Base-by-base conservation (phyloP, 805 yeast species). In the Naumovozyma baii region DNA sequence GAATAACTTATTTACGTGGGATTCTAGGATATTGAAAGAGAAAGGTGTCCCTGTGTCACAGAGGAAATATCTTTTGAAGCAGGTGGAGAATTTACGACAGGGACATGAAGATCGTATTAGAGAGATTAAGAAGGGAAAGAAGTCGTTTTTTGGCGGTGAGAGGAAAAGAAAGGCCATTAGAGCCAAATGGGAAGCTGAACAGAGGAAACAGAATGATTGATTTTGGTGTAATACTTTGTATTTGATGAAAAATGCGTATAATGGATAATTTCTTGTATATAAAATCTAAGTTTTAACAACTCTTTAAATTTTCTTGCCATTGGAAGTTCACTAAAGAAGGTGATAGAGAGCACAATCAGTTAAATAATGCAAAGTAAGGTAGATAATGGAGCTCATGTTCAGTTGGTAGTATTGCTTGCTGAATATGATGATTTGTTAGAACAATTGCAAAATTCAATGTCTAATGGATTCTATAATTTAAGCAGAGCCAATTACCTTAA, bases 141-240 rank as follows among this genome's bases (percentile, higher is more conserved):
- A 85, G 70, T 70, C 73, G 51, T 68, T 67, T 51, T 68, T 77
- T 63, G 96, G 96, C 18, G 95, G 96, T 54, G 96, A 87, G 63
- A 75, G 95, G 59, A 81, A 77, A 52, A 73, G 80, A 44, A 76
- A 72, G 52, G 81, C 79, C 54, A 72, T 71, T 48, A 64, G 69
- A 14, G 90, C 94, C 8, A 73, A 73, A 46, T 59, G 74, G 62
- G 62, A 72, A 39, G 71, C 78, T 39, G 75, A 74, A 49, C 74
- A 76, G 17, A 32, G 41, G 18, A 34, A 37, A 12, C 36, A 40
- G 15, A 14, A 31, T 14, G n/a, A n/a, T n/a, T n/a, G n/a, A n/a
- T n/a, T n/a, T n/a, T n/a, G n/a, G 8, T 10, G 4, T 10, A 8
- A 13, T 19, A 14, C 3, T 9, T 19, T 15, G 4, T 29, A 12